Conservation (phyloP, 306 rosid genomes). For the Sicyos edulis region DNA sequence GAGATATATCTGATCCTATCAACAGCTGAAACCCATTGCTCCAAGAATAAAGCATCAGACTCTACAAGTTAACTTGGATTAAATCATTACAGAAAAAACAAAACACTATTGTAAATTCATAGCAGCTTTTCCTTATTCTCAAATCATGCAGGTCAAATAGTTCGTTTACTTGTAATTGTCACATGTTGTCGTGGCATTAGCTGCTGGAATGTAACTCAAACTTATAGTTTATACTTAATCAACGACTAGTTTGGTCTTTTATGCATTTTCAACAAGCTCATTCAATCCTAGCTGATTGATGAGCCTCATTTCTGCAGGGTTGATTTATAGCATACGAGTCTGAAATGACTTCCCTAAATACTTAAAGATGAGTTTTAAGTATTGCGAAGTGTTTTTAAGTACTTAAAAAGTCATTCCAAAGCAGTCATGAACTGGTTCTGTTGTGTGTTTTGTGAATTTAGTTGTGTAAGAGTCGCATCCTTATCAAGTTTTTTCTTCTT, state of each 20-base stretch:
- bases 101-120: not conserved
- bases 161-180: not conserved
- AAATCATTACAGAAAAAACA: not conserved
- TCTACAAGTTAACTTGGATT: not conserved
- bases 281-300: not conserved
- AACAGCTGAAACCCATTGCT: not conserved
- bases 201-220: not conserved
- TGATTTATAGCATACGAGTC: not conserved
- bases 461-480: too few relatives aligned
- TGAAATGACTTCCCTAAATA: too few relatives aligned
- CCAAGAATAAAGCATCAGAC: not conserved
- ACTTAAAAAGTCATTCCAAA: too few relatives aligned
- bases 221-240: conserved; percentile 5
- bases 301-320: conserved; percentile 4
- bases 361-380: too few relatives aligned
- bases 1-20: not conserved
- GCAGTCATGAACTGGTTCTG: not conserved
- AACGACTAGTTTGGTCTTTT: not conserved
- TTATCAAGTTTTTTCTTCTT: not conserved
- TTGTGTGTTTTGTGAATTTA: too few relatives aligned
- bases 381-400: too few relatives aligned
- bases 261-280: not conserved
- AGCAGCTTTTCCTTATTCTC: conserved; percentile 3
- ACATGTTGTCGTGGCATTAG: conserved; percentile 7
- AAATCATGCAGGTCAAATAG: not conserved